Evolutionary conservation across 768 basidiomycete genomes (phyloP), one percentile per base, ranked within the genome.

Genomic region (Kockovaella imperatae): DNA sequence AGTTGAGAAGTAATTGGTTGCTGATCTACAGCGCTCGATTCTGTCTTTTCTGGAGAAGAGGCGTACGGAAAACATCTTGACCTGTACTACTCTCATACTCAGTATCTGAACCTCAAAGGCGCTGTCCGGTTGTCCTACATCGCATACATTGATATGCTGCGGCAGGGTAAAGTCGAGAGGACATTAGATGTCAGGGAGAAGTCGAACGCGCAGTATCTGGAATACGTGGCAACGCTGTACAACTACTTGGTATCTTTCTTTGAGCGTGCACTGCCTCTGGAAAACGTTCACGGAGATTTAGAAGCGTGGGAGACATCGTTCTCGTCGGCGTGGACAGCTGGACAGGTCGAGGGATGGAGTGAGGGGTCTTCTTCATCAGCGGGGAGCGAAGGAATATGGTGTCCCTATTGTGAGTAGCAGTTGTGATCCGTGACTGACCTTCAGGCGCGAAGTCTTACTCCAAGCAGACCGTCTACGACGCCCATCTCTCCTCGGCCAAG

Each of bases 381-480:
- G 42, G 72, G 51, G 14, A 74, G 63, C n/a, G 83, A 73, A 30
- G 80, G 90, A 3, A 86, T 96, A 41, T 97, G 93, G 93, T 97
- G 91, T 75, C 74, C 83, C 31, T 83, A 88, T 35, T 95, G 90
- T 90, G 74, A 74, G 87, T 77, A 42, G 6, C 35, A n/a, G n/a
- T 34, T 41, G 51, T 38, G 21, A 34, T 5, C 21, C 39, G 28
- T 47, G 30, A 30, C 32, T 35, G 2, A 45, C 26, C 31, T 31
- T 25, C 61, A 96, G 91, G 91, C 69, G 89, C 96, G 72, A 95
- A 91, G 68, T 75, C 79, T 49, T 97, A 97, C 71, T 80, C 91
- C 11, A 99, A 96, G 71, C 87, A 96, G 71, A 96, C 95, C 0
- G 95, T 99, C 7, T 99, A 90, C 68, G 87, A 95, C 53, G 90